Evolutionary conservation across 2,329 filamentous ascomycete genomes (phyloP).

Genomic region (Phyllosticta citribraziliensis): DNA sequence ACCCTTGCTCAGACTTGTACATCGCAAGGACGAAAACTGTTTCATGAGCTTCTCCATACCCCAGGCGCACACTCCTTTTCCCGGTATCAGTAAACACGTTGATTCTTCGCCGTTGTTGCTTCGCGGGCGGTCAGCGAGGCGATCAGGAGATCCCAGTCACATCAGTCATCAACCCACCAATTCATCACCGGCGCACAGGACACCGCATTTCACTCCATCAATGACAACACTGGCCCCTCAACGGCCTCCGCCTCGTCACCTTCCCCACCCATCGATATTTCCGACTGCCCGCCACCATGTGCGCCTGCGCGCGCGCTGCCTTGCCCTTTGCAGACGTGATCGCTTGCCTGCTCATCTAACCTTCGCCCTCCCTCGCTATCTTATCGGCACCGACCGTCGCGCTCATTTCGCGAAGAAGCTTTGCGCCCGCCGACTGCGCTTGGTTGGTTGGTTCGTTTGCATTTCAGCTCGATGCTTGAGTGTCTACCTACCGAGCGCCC

Average conservation of each 20-base stretch:
- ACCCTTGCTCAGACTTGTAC: too few relatives aligned
- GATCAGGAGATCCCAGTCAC: not conserved
- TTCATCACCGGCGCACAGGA: not conserved
- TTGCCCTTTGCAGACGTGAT: not conserved
- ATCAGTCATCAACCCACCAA: not conserved
- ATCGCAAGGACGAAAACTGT: too few relatives aligned
- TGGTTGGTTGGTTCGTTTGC: too few relatives aligned
- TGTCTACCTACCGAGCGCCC: not conserved
- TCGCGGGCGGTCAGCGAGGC: not conserved
- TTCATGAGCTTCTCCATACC: not conserved
- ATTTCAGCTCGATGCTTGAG: too few relatives aligned
- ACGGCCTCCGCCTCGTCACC: not conserved
- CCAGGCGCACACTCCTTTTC: not conserved
- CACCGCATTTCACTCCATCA: not conserved
- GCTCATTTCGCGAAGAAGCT: not conserved
- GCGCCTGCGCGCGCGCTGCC: not conserved
- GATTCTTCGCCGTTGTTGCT: not conserved
- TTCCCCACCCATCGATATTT: not conserved
- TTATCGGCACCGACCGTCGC: not conserved
- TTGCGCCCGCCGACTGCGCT: not conserved
- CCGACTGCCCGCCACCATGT: not conserved
- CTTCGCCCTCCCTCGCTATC: not conserved
- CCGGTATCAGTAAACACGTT: not conserved
- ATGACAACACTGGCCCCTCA: not conserved
- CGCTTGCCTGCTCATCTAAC: not conserved